Evolutionary conservation across 345 rosid genomes (phyloP).

Genomic region (Dimocarpus longan): DNA sequence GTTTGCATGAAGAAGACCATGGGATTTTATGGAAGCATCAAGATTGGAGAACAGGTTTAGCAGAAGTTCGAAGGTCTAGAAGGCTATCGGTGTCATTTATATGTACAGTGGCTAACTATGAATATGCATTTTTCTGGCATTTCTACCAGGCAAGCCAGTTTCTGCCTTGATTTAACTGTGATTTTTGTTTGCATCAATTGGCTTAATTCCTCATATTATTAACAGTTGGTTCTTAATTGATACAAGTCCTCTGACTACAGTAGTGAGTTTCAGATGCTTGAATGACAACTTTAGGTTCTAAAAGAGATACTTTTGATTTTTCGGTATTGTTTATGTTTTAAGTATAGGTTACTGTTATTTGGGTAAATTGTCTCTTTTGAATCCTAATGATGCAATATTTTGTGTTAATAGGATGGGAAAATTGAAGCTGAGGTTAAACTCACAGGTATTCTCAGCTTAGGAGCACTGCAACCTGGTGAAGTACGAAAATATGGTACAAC

Average conservation of each 20-base stretch:
- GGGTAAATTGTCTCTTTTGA: slow-evolving; percentile 4
- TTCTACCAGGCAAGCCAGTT: slow-evolving; percentile 66
- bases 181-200: slow-evolving; percentile 19
- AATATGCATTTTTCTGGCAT: slow-evolving; percentile 77
- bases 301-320: background rate
- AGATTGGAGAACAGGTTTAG: slow-evolving; percentile 85
- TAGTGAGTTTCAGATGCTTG: slow-evolving; percentile 16
- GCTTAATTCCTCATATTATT: background rate
- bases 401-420: slow-evolving; percentile 57
- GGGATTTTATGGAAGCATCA: slow-evolving; percentile 86
- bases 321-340: background rate
- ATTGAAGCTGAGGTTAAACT: slow-evolving; percentile 81
- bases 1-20: slow-evolving; percentile 81
- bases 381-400: slow-evolving; percentile 10
- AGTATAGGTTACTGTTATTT: background rate
- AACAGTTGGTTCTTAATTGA: background rate
- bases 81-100: slow-evolving; percentile 62
- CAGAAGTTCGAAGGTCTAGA: slow-evolving; percentile 79
- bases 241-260: slow-evolving; percentile 12
- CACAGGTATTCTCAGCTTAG: slow-evolving; percentile 74
- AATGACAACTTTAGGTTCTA: slow-evolving; percentile 20
- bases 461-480: slow-evolving; percentile 75
- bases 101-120: slow-evolving; percentile 78
- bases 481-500: slow-evolving; percentile 71
- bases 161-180: background rate